Base-by-base conservation (phyloP, 768 basidiomycete genomes). In the Xanthoconium purpureum region DNA sequence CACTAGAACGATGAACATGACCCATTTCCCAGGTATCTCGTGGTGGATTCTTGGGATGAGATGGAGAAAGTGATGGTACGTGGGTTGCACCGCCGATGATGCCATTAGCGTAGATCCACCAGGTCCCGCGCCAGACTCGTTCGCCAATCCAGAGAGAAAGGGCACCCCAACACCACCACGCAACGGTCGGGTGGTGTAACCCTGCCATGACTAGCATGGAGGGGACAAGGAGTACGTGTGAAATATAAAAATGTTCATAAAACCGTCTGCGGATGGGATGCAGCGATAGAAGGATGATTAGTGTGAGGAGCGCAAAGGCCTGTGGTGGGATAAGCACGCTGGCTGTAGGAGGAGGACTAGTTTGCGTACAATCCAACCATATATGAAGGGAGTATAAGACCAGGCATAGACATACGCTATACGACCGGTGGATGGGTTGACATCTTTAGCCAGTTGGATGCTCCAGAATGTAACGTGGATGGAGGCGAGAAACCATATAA, bases 381-480 rank as follows among this genome's bases (percentile, higher is more conserved):
- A 87, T 38, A 84, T 71, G 63, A 91, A 90, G 38, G 81, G 80
- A 38, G 73, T 72, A 59, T 85, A 88, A 24, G 73, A 69, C 77
- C 80, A 87, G 18, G 84, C 81, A 56, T 82, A 78, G 42, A 74
- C 58, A 66, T 77, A 80, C 24, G 76, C 81, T 15, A 72, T 50
- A 50, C 72, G 77, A 55, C 73, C 76, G 11, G 76, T 78, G 38
- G 59, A 73, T 14, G 64, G 61, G 24, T 80, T 74, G 56, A 69
- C 72, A 56, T 91, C 87, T 14, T 67, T 73, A 39, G 70, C 67
- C 42, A 91, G 74, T 65, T 91, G 85, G 7, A 87, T 77, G 54
- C 82, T 84, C 90, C 89, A 92, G 1, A 86, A 71, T 3, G 71
- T 75, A 33, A 85, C 82, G 67, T 92, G 89, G 3, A 83, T 60